phyloP scores from a whole-genome alignment of 805 yeast species.

The Sugiyamaella boreocaroliniensis region DNA sequence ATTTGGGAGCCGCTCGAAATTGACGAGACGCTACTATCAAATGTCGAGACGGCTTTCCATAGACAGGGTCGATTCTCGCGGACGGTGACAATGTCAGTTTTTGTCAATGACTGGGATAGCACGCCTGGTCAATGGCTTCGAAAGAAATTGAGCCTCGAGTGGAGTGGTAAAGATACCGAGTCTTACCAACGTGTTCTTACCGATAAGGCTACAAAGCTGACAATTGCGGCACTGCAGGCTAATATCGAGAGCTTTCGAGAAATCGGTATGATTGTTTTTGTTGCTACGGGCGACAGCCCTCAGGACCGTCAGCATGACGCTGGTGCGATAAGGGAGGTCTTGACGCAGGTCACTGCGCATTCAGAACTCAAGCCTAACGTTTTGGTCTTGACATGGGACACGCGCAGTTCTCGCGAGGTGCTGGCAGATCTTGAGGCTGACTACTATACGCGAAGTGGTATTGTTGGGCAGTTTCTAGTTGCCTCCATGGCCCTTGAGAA shows the following conservation, averaged over 20 bases:
- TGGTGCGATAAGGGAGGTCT: conserved; percentile 32
- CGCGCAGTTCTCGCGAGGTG: background rate
- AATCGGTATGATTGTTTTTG: conserved; percentile 43
- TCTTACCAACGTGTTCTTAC: conserved; percentile 26
- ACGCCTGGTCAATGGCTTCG: conserved; percentile 45
- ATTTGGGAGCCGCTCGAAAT: conserved; percentile 47
- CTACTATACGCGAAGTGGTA: background rate
- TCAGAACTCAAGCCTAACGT: conserved; percentile 38
- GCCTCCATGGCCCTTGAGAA: background rate
- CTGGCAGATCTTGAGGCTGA: background rate
- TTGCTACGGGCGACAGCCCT: conserved; percentile 40
- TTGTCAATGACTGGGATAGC: conserved; percentile 44
- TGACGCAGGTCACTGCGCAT: conserved; percentile 31
- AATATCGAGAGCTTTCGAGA: conserved; percentile 35
- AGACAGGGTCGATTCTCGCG: conserved; percentile 22
- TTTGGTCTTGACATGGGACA: conserved; percentile 38
- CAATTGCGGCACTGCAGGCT: conserved; percentile 40
- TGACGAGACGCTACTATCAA: conserved; percentile 28
- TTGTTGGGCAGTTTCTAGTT: background rate
- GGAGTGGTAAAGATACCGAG: conserved; percentile 27
- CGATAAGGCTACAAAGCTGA: conserved; percentile 30
- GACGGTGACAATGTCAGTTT: conserved; percentile 35
- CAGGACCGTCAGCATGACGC: conserved; percentile 32
- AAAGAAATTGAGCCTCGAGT: conserved; percentile 37
- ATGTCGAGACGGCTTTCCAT: conserved; percentile 28